A percentile compares a stretch with the other conserved stretches of the same genome.
These are phyloP conservation scores for Ormosia emarginata DNA, from an alignment of 306 rosid species.

Conservation along the genomic window DNA sequence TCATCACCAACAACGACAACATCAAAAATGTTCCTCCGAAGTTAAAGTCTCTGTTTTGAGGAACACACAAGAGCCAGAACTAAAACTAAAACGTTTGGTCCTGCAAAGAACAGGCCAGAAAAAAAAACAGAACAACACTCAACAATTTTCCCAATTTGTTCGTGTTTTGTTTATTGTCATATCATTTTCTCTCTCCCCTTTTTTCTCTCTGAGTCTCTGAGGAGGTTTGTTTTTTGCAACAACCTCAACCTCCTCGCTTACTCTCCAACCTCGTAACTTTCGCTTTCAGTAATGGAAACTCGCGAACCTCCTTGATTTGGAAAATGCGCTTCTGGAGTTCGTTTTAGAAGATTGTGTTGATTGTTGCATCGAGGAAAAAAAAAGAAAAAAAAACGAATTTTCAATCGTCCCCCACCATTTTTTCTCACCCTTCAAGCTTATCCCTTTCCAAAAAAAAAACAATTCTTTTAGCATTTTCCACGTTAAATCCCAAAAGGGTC, in stretches of 20 bases:
- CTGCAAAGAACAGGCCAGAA: not conserved
- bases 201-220: not conserved
- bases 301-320: conserved; percentile 35
- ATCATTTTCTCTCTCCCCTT: conserved; percentile 8
- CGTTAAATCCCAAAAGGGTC: conserved; percentile 18
- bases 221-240: conserved; percentile 49
- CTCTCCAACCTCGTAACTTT: conserved; percentile 40
- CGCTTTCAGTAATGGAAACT: conserved; percentile 41
- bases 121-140: not conserved
- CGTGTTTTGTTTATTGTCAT: not conserved
- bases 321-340: conserved; percentile 39
- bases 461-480: not conserved
- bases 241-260: conserved; percentile 41
- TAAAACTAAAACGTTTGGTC: not conserved
- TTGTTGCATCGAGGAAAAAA: not conserved
- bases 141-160: conserved; percentile 1
- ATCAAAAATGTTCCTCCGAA: not conserved
- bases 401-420: not conserved
- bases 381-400: not conserved
- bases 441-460: not conserved
- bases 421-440: not conserved
- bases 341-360: conserved; percentile 22
- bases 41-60: conserved; percentile 5
- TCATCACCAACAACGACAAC: not conserved
- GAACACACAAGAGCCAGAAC: not conserved